A percentile compares a stretch with the other conserved stretches of the same genome.
phyloP scores from a whole-genome alignment of 179 eudicot genomes.

The Gypsophila paniculata region DNA sequence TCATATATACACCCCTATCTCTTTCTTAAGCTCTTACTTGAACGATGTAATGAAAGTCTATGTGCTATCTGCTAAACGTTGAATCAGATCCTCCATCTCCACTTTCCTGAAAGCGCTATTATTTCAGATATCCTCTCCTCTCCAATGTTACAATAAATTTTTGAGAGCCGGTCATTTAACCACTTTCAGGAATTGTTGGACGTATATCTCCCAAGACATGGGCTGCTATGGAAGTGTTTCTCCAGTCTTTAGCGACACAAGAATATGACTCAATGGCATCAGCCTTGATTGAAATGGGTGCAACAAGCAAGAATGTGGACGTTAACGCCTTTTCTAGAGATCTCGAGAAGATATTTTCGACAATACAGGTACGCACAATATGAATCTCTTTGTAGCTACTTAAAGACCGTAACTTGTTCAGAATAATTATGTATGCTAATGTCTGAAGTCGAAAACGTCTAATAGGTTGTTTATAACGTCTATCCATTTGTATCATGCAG shows the following conservation, averaged over 20 bases:
- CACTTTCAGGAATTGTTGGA: constrained; percentile 81
- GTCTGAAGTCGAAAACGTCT: too few species aligned
- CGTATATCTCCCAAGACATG: constrained; percentile 92
- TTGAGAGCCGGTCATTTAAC: constrained; percentile 12
- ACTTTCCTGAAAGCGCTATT: neutral
- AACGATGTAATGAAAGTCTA: neutral
- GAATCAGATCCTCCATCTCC: neutral
- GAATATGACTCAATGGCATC: constrained; percentile 91
- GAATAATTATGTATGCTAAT: neutral
- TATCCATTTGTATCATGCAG: constrained; percentile 33
- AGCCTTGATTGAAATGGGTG: constrained; percentile 89
- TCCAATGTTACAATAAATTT: constrained; percentile 10
- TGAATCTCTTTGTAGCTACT: neutral
- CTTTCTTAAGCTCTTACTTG: constrained; percentile 1
- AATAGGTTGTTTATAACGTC: neutral
- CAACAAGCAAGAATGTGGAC: constrained; percentile 71
- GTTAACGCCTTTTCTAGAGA: constrained; percentile 73
- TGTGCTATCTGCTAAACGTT: constrained; percentile 1
- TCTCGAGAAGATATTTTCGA: constrained; percentile 73
- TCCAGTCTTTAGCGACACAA: constrained; percentile 70
- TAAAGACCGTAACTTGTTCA: neutral
- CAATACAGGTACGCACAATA: constrained; percentile 57
- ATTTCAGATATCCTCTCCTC: neutral
- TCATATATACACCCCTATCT: neutral
- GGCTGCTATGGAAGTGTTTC: constrained; percentile 87